Conservation (phyloP, 345 rosid species). For the Iberis pinnata region DNA sequence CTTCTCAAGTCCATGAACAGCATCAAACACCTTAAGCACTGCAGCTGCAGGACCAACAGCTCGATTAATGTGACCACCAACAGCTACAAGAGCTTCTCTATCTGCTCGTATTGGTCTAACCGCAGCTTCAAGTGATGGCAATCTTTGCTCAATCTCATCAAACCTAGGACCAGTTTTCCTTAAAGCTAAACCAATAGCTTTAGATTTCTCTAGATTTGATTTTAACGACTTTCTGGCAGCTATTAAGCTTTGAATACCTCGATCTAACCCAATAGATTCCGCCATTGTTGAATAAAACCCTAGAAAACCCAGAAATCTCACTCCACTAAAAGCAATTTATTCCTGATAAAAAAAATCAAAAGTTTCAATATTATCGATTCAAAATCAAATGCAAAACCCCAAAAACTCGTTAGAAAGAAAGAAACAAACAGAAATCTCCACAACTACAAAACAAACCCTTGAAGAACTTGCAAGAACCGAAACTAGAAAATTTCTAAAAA, state of each 20-base stretch:
- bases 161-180: slow-evolving; percentile 65
- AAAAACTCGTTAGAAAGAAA: slow-evolving; percentile 10
- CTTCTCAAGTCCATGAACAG: slow-evolving; percentile 91
- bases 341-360: slow-evolving; percentile 8
- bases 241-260: slow-evolving; percentile 43
- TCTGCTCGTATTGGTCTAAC: slow-evolving; percentile 94
- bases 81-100: slow-evolving; percentile 72
- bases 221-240: slow-evolving; percentile 64
- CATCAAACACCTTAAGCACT: slow-evolving; percentile 96
- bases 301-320: slow-evolving; percentile 16
- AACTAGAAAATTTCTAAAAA: slow-evolving; percentile 9
- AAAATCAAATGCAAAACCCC: slow-evolving; percentile 18
- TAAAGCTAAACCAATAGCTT: slow-evolving; percentile 49
- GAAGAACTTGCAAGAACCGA: too few relatives aligned
- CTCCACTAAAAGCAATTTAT: not conserved
- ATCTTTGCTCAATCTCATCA: slow-evolving; percentile 65
- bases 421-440: slow-evolving; percentile 16
- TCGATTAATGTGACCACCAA: slow-evolving; percentile 90
- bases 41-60: slow-evolving; percentile 99
- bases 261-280: slow-evolving; percentile 24
- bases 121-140: slow-evolving; percentile 69
- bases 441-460: slow-evolving; percentile 3
- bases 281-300: slow-evolving; percentile 39
- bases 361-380: slow-evolving; percentile 14
- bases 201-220: slow-evolving; percentile 76